Evolutionary conservation across 352 stramenopile genomes (phyloP).

Genomic region (Phytophthora niederhauseri): DNA sequence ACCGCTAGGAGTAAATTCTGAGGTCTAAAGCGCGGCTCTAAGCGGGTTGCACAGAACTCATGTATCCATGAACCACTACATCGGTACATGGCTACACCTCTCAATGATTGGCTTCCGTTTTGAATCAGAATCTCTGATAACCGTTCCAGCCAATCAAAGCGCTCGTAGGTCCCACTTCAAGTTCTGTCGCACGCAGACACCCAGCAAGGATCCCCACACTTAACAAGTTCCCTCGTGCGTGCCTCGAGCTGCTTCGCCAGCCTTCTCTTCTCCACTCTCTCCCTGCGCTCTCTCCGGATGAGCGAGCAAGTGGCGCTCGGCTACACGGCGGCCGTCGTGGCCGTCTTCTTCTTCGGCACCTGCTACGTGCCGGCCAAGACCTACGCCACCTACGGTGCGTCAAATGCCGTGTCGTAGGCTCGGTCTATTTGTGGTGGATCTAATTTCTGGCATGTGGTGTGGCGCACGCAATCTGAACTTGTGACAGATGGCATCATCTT

Average conservation of each 20-base stretch:
- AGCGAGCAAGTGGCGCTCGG: slow-evolving; percentile 48
- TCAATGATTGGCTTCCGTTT: not conserved
- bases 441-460: slow-evolving; percentile 15
- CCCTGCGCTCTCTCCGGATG: slow-evolving; percentile 20
- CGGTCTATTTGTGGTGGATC: slow-evolving; percentile 1
- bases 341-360: slow-evolving; percentile 86
- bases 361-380: slow-evolving; percentile 88
- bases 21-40: too few relatives aligned
- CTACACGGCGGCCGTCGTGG: slow-evolving; percentile 64
- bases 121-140: not conserved
- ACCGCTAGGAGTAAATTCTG: too few relatives aligned
- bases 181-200: not conserved
- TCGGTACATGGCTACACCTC: not conserved
- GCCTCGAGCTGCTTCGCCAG: not conserved
- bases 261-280: not conserved
- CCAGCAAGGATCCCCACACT: slow-evolving; percentile 1
- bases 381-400: slow-evolving; percentile 80
- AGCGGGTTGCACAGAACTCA: too few relatives aligned
- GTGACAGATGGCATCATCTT: slow-evolving; percentile 84
- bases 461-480: slow-evolving; percentile 23
- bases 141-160: not conserved
- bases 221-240: not conserved
- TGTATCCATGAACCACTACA: not conserved
- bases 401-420: not conserved
- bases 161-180: not conserved